Evolutionary conservation across 805 yeast species (phyloP).

Genomic region (Vanderwaltozyma yarrowii): DNA sequence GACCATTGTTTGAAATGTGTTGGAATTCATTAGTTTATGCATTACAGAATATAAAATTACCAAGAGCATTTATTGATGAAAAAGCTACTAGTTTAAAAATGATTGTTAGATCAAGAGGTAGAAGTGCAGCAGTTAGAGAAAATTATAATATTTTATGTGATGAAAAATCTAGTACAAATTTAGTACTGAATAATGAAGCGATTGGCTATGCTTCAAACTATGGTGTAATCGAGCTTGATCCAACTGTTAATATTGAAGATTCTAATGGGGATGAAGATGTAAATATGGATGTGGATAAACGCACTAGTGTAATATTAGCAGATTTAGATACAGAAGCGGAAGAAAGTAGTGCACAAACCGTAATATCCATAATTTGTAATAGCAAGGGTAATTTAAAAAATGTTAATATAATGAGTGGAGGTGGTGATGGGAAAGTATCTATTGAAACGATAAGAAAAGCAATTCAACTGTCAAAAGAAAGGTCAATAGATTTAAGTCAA

Average conservation of each 20-base stretch:
- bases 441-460: conserved; percentile 39
- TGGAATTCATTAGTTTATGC: conserved; percentile 62
- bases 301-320: conserved; percentile 39
- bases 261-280: conserved; percentile 18
- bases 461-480: conserved; percentile 35
- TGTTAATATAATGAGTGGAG: conserved; percentile 41
- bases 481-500: conserved; percentile 30
- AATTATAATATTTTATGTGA: conserved; percentile 50
- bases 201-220: conserved; percentile 40
- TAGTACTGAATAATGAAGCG: conserved; percentile 32
- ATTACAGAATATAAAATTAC: conserved; percentile 47
- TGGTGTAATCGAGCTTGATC: conserved; percentile 41
- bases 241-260: conserved; percentile 18
- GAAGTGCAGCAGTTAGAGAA: conserved; percentile 36
- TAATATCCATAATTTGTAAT: conserved; percentile 35
- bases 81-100: conserved; percentile 41
- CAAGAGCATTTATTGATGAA: conserved; percentile 60
- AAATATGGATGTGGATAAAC: conserved; percentile 3
- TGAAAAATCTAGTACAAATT: conserved; percentile 27
- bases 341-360: conserved; percentile 47
- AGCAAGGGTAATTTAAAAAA: conserved; percentile 30
- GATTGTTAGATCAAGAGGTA: conserved; percentile 42
- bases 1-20: conserved; percentile 70
- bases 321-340: conserved; percentile 85
- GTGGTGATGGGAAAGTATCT: conserved; percentile 32